Evolutionary conservation across 331 rosid genomes (phyloP).

Genomic region (Pyracantha coccinea): DNA sequence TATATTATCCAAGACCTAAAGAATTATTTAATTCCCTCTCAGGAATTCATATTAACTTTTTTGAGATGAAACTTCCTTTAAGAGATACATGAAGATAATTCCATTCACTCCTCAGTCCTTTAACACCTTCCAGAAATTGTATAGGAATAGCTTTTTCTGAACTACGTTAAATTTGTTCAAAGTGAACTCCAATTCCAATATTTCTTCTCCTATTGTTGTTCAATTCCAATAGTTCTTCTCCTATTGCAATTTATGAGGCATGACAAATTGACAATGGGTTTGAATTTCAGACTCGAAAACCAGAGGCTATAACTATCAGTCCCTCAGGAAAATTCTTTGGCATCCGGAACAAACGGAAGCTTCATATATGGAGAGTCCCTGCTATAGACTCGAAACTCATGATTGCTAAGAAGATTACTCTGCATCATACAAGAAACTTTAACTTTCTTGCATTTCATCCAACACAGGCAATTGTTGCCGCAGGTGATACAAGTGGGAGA

Average conservation of each 20-base stretch:
- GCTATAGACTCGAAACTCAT: constrained; percentile 29
- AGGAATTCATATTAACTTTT: background rate
- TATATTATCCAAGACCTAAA: background rate
- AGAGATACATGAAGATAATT: background rate
- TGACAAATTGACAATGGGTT: background rate
- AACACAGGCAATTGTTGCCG: constrained; percentile 67
- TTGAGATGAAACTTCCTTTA: background rate
- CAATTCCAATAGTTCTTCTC: background rate
- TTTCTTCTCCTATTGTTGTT: background rate
- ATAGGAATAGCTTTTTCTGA: background rate
- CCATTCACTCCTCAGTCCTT: background rate
- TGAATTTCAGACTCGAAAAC: constrained; percentile 56
- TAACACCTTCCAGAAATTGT: background rate
- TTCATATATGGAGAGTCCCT: constrained; percentile 72
- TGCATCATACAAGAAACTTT: constrained; percentile 76
- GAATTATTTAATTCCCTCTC: background rate
- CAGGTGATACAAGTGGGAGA: constrained; percentile 86
- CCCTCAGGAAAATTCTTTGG: constrained; percentile 69
- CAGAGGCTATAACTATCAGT: constrained; percentile 48
- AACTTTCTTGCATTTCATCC: constrained; percentile 74
- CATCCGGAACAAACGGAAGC: constrained; percentile 54
- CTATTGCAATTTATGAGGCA: constrained; percentile 6
- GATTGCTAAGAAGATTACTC: constrained; percentile 44
- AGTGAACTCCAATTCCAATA: background rate
- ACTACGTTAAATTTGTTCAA: background rate